Evolutionary conservation across 2,329 filamentous ascomycete genomes (phyloP).

Genomic region (Amesomyces nigricolor): DNA sequence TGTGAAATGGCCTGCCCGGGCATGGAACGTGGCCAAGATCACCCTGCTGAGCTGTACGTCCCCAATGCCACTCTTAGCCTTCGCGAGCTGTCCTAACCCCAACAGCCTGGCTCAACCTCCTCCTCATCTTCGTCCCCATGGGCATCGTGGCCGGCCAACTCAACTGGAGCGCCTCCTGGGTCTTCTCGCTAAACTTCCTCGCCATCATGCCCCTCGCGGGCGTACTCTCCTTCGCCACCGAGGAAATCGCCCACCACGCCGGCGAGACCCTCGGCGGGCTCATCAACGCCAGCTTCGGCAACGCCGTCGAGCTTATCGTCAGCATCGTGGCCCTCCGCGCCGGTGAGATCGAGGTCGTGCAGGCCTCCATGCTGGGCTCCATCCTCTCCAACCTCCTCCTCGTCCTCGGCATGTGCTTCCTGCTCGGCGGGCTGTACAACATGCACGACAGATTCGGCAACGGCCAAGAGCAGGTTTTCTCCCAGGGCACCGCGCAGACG

Average conservation of each 20-base stretch:
- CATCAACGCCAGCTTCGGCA: conserved; percentile 72
- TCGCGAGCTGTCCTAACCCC: neutral
- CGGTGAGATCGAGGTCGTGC: conserved; percentile 90
- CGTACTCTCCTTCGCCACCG: conserved; percentile 70
- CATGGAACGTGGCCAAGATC: conserved; percentile 53
- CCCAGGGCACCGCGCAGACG: conserved; percentile 71
- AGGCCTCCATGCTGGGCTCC: conserved; percentile 93
- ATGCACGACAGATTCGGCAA: conserved; percentile 51
- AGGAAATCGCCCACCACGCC: conserved; percentile 66
- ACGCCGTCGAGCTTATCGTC: conserved; percentile 76
- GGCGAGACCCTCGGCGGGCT: conserved; percentile 70
- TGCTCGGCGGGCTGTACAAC: conserved; percentile 65
- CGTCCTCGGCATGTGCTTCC: conserved; percentile 75
- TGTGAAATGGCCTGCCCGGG: conserved; percentile 42
- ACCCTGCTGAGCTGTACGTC: conserved; percentile 55
- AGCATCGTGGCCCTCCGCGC: conserved; percentile 85
- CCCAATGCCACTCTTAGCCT: neutral
- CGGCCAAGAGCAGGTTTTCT: conserved; percentile 60
- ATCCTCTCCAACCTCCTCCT: conserved; percentile 92
- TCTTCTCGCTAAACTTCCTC: conserved; percentile 75
- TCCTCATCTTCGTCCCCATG: conserved; percentile 67
- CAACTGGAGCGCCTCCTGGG: conserved; percentile 58
- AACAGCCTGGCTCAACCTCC: conserved; percentile 59
- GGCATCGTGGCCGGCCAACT: conserved; percentile 62
- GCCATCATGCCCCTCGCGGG: conserved; percentile 72